Evolutionary conservation across 2,329 filamentous ascomycete species (phyloP), one percentile per base, ranked within the genome.

Genomic region (Trichoderma atrobrunneum): DNA sequence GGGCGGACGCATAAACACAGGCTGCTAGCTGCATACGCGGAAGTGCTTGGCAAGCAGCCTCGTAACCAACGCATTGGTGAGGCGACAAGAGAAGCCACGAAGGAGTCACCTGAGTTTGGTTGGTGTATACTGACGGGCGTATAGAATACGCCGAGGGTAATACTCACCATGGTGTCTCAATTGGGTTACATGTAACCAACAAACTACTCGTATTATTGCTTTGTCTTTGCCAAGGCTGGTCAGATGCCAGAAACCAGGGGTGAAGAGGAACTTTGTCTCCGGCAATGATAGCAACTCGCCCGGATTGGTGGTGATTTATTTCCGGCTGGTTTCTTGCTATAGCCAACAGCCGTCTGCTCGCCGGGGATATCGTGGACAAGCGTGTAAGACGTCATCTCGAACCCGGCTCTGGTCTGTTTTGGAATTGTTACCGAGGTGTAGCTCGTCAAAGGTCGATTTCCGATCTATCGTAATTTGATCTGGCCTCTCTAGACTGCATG

Each of bases 181-280:
- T 30, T 34, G 56, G 66, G 56, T 69, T 69, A 51, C 66, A 60
- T 69, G 66, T 21, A 69, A 30, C 66, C 66, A 61, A 61, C 39
- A 12, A 61, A 7, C 36, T 51, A 36, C 6, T 16, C 34, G 34
- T 36, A 18, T 34, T 48, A 30, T 69, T 61, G 66, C n/a, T 43
- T 69, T 51, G 56, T 24, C 21, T n/a, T 51, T 21, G 43, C 56
- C 26, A 21, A 48, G n/a, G 51, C 2, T 57, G 10, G 36, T 59
- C 34, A 67, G 18, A 59, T 67, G 64, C 32, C 14, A 43, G 18
- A 30, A 30, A 16, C 24, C 6, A 34, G 51, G 32, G 30, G 24
- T n/a, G 32, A 14, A 18, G 7, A 21, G 18, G 64, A 30, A 12
- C 14, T 43, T 39, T 24, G 51, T 18, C 11, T 59, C 18, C 18